Conservation (phyloP, 2,329 filamentous ascomycete species). For the Epichloe sibirici region DNA sequence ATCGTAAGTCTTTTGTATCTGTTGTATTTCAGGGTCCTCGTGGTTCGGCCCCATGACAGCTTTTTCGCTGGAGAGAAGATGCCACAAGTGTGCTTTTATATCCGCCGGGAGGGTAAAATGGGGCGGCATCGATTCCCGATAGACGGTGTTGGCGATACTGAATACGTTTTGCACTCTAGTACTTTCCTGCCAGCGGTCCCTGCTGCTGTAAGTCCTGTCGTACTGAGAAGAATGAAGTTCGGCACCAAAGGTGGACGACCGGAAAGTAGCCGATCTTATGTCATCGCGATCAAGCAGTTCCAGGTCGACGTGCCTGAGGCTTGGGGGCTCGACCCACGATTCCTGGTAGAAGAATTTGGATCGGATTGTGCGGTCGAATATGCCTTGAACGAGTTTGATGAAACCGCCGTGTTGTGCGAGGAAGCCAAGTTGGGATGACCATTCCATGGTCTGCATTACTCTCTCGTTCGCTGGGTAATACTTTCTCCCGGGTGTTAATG, state of each 20-base stretch:
- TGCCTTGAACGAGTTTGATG: slow-evolving; percentile 6
- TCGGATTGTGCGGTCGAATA: background rate
- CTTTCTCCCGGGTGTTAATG: background rate
- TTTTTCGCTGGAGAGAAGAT: background rate
- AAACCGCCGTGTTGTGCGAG: slow-evolving; percentile 35
- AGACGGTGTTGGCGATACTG: background rate
- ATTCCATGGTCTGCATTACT: slow-evolving; percentile 35
- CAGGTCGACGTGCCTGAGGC: background rate
- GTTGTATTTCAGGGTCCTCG: background rate
- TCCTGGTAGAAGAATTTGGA: slow-evolving; percentile 3
- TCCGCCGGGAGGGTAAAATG: background rate
- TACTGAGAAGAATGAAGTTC: slow-evolving; percentile 8
- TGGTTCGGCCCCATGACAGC: background rate
- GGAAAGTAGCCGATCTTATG: slow-evolving; percentile 5
- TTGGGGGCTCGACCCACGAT: background rate
- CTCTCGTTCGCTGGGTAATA: slow-evolving; percentile 30
- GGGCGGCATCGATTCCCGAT: background rate
- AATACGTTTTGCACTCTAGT: background rate
- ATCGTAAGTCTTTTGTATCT: background rate
- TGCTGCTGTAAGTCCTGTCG: slow-evolving; percentile 7
- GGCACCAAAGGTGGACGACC: slow-evolving; percentile 10
- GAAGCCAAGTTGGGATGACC: slow-evolving; percentile 26
- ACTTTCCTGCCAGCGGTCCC: slow-evolving; percentile 4
- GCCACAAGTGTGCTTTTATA: background rate
- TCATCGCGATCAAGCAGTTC: slow-evolving; percentile 9